Conservation (phyloP, 2,329 filamentous ascomycete species). For the Beauveria asiatica region DNA sequence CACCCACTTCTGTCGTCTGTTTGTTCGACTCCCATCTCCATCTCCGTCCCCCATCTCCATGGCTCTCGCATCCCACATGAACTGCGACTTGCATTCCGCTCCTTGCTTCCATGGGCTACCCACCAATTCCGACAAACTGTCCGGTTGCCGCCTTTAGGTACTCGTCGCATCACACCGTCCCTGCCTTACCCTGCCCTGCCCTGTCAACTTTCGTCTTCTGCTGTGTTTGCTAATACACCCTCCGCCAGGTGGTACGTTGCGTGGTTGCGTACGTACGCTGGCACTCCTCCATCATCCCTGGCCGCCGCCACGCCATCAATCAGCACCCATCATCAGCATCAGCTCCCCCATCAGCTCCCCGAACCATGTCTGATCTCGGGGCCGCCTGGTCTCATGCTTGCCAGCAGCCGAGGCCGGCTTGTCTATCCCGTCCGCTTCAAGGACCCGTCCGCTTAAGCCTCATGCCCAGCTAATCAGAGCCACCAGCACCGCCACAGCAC, state of each 20-base stretch:
- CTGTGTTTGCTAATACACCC: background rate
- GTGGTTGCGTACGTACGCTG: background rate
- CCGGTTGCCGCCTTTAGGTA: background rate
- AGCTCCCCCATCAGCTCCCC: background rate
- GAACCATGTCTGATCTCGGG: background rate
- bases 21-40: background rate
- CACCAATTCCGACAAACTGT: background rate
- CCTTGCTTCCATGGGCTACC: background rate
- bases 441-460: background rate
- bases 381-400: background rate
- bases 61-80: background rate
- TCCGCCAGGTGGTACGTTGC: background rate
- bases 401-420: background rate
- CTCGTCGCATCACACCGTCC: background rate
- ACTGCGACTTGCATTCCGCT: background rate
- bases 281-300: background rate
- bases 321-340: background rate
- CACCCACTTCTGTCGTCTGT: background rate
- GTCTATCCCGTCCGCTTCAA: background rate
- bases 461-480: background rate
- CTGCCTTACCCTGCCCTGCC: background rate
- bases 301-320: background rate
- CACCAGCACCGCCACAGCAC: background rate
- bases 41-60: background rate
- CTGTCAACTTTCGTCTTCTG: background rate